These are phyloP conservation scores for Calonectria montana DNA, from an alignment of 2,329 filamentous ascomycete genomes.

Conservation along the genomic window DNA sequence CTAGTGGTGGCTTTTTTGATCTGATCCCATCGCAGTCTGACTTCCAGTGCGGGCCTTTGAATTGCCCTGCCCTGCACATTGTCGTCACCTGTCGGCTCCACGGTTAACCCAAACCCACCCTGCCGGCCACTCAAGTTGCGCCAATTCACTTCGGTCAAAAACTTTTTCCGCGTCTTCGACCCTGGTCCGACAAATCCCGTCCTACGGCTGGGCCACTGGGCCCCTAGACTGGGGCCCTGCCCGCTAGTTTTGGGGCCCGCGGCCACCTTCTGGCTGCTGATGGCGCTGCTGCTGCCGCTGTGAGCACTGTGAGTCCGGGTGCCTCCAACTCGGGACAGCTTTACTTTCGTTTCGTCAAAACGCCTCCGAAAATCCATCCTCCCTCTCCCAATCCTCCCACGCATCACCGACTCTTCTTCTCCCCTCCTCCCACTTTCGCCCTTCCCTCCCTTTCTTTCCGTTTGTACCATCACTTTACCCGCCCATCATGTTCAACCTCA, in stretches of 20 bases:
- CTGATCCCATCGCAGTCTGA: conserved; percentile 7
- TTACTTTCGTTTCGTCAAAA: conserved; percentile 20
- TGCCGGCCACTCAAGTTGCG: conserved; percentile 5
- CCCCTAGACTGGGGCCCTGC: neutral
- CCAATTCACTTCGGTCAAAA: conserved; percentile 32
- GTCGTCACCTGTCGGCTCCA: conserved; percentile 30
- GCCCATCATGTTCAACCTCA: conserved; percentile 85
- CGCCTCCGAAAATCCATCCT: conserved; percentile 22
- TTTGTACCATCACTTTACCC: conserved; percentile 14
- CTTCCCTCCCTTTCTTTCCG: conserved; percentile 25
- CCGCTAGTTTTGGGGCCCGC: conserved; percentile 7
- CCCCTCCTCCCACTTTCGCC: conserved; percentile 22
- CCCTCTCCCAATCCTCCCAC: conserved; percentile 13
- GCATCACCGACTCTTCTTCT: conserved; percentile 34
- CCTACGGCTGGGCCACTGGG: conserved; percentile 24
- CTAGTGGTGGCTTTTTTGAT: conserved; percentile 19
- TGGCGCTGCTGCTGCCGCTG: conserved; percentile 1
- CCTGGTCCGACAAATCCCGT: conserved; percentile 44
- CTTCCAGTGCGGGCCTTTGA: conserved; percentile 11
- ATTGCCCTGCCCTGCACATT: conserved; percentile 24
- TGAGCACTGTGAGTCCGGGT: conserved; percentile 7
- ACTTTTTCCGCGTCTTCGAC: conserved; percentile 34
- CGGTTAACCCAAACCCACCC: conserved; percentile 10
- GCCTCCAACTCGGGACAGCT: conserved; percentile 28
- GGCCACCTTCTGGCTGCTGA: conserved; percentile 1